A percentile compares a stretch with the other conserved stretches of the same genome.
These are phyloP conservation scores for Arabidopsis arenosa DNA, from an alignment of 345 rosid genomes.

Conservation along the genomic window DNA sequence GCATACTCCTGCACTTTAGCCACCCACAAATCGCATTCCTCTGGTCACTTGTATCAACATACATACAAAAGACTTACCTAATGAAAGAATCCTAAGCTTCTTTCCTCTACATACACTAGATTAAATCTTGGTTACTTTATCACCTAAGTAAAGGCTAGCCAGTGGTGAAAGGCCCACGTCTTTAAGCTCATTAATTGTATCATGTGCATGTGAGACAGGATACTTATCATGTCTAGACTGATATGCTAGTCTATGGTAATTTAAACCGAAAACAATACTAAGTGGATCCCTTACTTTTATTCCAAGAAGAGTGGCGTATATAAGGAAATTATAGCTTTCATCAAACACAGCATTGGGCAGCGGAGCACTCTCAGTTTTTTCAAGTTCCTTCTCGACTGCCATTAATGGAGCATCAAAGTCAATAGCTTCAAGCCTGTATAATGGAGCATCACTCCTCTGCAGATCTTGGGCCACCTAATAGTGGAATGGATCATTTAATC, in stretches of 20 bases:
- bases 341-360: slow-evolving; percentile 93
- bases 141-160: not conserved
- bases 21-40: too few relatives aligned
- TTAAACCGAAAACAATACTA: not conserved
- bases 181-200: not conserved
- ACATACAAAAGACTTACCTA: too few relatives aligned
- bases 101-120: not conserved
- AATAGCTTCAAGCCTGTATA: slow-evolving; percentile 91
- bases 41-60: too few relatives aligned
- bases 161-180: not conserved
- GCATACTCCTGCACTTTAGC: too few relatives aligned
- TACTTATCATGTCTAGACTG: slow-evolving; percentile 2
- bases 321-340: slow-evolving; percentile 92
- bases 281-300: slow-evolving; percentile 64
- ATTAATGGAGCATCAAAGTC: slow-evolving; percentile 99
- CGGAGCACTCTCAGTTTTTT: slow-evolving; percentile 85
- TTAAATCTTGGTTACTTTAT: not conserved
- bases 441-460: slow-evolving; percentile 83
- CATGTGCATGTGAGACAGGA: slow-evolving; percentile 13
- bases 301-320: slow-evolving; percentile 94
- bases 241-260: slow-evolving; percentile 3
- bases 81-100: not conserved
- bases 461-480: slow-evolving; percentile 90
- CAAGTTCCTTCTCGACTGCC: slow-evolving; percentile 97
- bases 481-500: slow-evolving; percentile 22